These are phyloP conservation scores for Zymoseptoria tritici DNA, from an alignment of 2,329 filamentous ascomycete species.

Conservation along the genomic window DNA sequence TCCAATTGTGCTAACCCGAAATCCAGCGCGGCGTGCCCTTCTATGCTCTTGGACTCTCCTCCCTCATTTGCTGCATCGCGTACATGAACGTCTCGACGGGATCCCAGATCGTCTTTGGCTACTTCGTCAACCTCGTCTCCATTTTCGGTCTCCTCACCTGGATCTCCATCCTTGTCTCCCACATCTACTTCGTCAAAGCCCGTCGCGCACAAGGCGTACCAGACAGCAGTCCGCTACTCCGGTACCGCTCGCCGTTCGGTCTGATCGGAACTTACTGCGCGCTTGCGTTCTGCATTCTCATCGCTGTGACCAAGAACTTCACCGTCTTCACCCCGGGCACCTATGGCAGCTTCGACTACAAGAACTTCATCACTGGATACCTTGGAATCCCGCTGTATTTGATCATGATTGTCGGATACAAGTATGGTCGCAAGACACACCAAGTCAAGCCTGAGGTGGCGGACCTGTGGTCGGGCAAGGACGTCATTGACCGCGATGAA, in stretches of 20 bases:
- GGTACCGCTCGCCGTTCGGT: constrained; percentile 63
- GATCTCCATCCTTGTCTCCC: constrained; percentile 44
- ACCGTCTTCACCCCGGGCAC: constrained; percentile 51
- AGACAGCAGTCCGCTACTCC: constrained; percentile 31
- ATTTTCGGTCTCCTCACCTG: constrained; percentile 39
- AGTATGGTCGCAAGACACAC: constrained; percentile 54
- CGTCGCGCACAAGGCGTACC: constrained; percentile 40
- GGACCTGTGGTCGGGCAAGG: constrained; percentile 54
- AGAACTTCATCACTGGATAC: constrained; percentile 45
- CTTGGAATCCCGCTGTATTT: constrained; percentile 70
- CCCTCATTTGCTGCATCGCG: constrained; percentile 54
- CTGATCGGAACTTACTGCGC: constrained; percentile 60
- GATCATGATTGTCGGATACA: constrained; percentile 54
- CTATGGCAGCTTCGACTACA: constrained; percentile 58
- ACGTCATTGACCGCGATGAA: constrained; percentile 53
- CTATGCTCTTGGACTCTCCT: constrained; percentile 54
- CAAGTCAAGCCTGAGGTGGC: constrained; percentile 47
- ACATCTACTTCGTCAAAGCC: constrained; percentile 43
- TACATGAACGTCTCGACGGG: constrained; percentile 40
- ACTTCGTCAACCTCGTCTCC: constrained; percentile 41
- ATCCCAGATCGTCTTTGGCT: constrained; percentile 38
- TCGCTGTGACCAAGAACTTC: constrained; percentile 78
- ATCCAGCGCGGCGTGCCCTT: constrained; percentile 58
- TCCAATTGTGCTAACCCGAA: background rate
- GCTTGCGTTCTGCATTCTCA: constrained; percentile 62